Evolutionary conservation across 306 rosid species (phyloP), one percentile per base, ranked within the genome.

Genomic region (Calophaca sinica): DNA sequence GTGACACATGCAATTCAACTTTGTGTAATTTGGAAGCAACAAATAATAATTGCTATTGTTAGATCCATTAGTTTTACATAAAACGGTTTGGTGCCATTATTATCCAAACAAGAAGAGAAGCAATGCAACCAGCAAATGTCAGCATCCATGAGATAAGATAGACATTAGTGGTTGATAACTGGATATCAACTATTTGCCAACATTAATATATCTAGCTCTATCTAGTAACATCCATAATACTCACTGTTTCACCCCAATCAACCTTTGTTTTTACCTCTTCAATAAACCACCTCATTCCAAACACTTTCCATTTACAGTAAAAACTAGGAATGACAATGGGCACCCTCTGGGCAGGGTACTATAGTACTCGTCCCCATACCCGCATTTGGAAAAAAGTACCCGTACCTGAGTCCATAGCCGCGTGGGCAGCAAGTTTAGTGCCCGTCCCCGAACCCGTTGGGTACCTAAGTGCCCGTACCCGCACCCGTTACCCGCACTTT

Each of bases 1-100:
- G 31, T 70, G 42, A 70, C 14, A 54, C 29, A 26, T 39, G 39
- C 57, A 65, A 59, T 73, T 68, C 39, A 53, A 60, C 49, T 70
- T 71, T 53, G 84, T 45, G 78, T 85, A 68, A 49, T 35, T 35
- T 53, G 45, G 62, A 85, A 82, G 78, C 80, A 67, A 78, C 28
- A 1, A 4, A 58, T 74, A 66, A 79, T 50, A 59, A 78, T 79
- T 84, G 81, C 20, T 41, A 9, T 59, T 2, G 67, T 62, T 57
- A 63, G 26, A 60, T 39, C 67, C 42, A 75, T 49, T 20, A 15
- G 65, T 42, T 39, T 46, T 53, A 46, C 71, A 46, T 62, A 39
- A 54, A 52, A 45, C 4, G 44, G 58, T 57, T 29, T 6, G 15
- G 53, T 41, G 41, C 32, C 72, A 68, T 72, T 57, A 79, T 79